Percentiles rank a stretch among this genome's conserved stretches.
Evolutionary conservation across 352 stramenopile genomes (phyloP).

Genomic region (Pythium pectinolyticum): DNA sequence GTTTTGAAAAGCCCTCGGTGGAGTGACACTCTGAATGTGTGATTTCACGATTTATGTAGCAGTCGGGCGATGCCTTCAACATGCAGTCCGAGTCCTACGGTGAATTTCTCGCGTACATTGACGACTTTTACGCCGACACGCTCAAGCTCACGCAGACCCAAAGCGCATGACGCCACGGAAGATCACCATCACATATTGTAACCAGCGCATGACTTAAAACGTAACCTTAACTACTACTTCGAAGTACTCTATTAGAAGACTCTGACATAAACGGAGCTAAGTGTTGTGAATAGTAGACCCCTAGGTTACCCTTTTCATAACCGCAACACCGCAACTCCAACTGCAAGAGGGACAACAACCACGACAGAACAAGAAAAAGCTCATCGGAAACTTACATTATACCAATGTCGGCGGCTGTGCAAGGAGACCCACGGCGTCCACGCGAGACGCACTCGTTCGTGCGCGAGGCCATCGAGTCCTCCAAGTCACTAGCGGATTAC

Average conservation of each 20-base stretch:
- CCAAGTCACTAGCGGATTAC: conserved; percentile 36
- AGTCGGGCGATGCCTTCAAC: conserved; percentile 30
- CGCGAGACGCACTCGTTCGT: conserved; percentile 71
- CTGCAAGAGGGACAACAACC: conserved; percentile 1
- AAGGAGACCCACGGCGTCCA: conserved; percentile 60
- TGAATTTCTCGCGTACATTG: conserved; percentile 69
- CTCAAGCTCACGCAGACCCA: conserved; percentile 27
- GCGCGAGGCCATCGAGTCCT: conserved; percentile 45
- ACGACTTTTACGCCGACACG: conserved; percentile 60
- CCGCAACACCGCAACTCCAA: neutral
- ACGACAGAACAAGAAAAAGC: neutral
- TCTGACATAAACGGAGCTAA: too few species aligned
- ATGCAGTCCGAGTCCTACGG: conserved; percentile 39
- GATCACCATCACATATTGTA: too few species aligned
- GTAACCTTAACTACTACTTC: too few species aligned
- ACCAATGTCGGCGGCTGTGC: conserved; percentile 26
- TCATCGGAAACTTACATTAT: too few species aligned
- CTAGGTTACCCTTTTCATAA: neutral
- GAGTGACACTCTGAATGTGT: too few species aligned
- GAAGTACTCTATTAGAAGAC: neutral
- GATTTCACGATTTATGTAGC: neutral
- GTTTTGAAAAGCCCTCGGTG: too few species aligned
- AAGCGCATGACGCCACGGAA: conserved; percentile 13
- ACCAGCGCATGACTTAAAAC: too few species aligned
- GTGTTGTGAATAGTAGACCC: neutral